Conservation (phyloP, 352 stramenopile species). For the Pythium oligandrum region DNA sequence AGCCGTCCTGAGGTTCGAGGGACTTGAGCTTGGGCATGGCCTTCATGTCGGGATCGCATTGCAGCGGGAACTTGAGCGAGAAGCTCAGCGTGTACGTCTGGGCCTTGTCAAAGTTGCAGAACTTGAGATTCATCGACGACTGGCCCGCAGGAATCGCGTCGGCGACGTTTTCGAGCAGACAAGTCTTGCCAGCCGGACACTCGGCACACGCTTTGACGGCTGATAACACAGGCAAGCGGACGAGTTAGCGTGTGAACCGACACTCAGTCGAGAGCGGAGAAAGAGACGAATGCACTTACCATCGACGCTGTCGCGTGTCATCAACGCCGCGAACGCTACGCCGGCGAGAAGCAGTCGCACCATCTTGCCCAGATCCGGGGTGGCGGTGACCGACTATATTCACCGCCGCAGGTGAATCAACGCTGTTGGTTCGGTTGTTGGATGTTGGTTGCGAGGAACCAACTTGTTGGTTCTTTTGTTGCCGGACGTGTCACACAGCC, state of each 20-base stretch:
- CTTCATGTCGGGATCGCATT: slow-evolving; percentile 36
- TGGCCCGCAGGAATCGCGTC: slow-evolving; percentile 31
- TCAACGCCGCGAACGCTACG: too few species aligned
- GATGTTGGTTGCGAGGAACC: too few species aligned
- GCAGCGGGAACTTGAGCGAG: slow-evolving; percentile 30
- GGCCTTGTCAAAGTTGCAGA: slow-evolving; percentile 64
- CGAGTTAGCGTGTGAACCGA: too few species aligned
- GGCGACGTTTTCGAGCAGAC: slow-evolving; percentile 45
- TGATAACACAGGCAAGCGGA: slow-evolving; percentile 1
- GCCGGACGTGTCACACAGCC: too few species aligned
- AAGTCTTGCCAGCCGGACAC: slow-evolving; percentile 37
- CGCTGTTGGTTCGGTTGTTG: too few species aligned
- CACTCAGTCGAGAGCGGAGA: not conserved
- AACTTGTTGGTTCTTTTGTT: too few species aligned
- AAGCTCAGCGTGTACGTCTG: slow-evolving; percentile 38
- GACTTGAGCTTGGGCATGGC: slow-evolving; percentile 36
- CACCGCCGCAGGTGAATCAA: too few species aligned
- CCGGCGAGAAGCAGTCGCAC: too few species aligned
- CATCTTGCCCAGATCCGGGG: too few species aligned
- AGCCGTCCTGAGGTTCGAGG: slow-evolving; percentile 30
- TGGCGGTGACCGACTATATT: too few species aligned
- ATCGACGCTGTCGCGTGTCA: not conserved
- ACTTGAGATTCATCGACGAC: slow-evolving; percentile 36
- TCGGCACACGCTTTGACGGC: slow-evolving; percentile 44
- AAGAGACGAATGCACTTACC: slow-evolving; percentile 4